Evolutionary conservation across 768 basidiomycete genomes (phyloP), one percentile per base, ranked within the genome.

Genomic region (Galerina marginata): DNA sequence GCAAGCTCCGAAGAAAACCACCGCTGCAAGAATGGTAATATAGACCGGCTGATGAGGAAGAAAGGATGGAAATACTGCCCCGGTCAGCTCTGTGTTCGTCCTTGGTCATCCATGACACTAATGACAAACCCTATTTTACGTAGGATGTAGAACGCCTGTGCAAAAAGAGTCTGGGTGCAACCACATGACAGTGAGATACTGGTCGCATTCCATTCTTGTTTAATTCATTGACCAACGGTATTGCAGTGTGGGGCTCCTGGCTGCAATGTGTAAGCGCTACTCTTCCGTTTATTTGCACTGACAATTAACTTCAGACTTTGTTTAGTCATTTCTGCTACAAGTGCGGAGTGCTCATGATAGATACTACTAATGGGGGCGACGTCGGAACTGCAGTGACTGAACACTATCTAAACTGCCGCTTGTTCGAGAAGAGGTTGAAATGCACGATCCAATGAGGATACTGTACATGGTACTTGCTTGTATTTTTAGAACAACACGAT

Each of bases 1-100:
- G 71, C 61, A 61, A 78, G 71, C 10, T 72, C 69, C 15, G 79
- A 75, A 6, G 78, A 76, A 11, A 72, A 74, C 55, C 85, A 87
- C 67, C 83, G 83, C 0, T 89, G 88, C 68, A 86, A 87, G 58
- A 86, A 84, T 11, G 75, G 76, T 2, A 87, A 88, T 64, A 75
- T 88, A 7, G 77, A 81, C 4, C 71, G 79, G 52, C 59, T 86
- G 45, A 85, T 87, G 83, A 68, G 73, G 39, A 62, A 75, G 64
- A 72, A 77, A n/a, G 87, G 87, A 6, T 89, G 88, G 88, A 85
- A 83, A 60, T 79, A 80, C 54, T 90, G 89, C 67, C 85, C 88
- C 60, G 84, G 88, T 76, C 58, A 44, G 36, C 76, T 15, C 40
- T 26, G 16, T 20, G 20, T 20, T 38, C 40, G 37, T 15, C 9